A percentile compares a stretch with the other conserved stretches of the same genome.
Evolutionary conservation across 352 stramenopile species (phyloP).

Genomic region (Phytophthora pluvialis): DNA sequence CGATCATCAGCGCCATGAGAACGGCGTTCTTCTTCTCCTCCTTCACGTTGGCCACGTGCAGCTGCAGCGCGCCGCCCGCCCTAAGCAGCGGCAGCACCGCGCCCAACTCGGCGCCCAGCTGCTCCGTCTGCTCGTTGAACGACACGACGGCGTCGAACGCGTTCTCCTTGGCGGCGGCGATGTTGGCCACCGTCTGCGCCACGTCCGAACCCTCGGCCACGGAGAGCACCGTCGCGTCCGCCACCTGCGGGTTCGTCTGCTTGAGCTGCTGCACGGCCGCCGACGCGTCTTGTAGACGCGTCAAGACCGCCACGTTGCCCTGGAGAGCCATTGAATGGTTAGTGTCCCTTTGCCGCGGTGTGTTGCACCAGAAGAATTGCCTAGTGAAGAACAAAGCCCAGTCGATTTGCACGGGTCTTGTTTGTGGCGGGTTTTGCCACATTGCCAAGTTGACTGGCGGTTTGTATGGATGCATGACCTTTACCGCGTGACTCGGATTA

Average conservation of each 20-base stretch:
- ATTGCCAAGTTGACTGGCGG: conserved; percentile 2
- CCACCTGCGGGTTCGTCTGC: conserved; percentile 43
- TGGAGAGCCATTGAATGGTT: conserved; percentile 44
- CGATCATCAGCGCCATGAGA: conserved; percentile 84
- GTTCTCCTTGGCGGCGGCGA: conserved; percentile 32
- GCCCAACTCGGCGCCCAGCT: conserved; percentile 50
- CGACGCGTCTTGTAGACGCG: conserved; percentile 48
- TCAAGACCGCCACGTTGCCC: conserved; percentile 61
- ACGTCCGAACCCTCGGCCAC: conserved; percentile 51
- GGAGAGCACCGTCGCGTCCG: conserved; percentile 52
- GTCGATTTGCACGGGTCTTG: conserved; percentile 11
- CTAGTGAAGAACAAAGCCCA: conserved; percentile 14
- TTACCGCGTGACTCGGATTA: background rate
- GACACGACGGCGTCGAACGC: conserved; percentile 62
- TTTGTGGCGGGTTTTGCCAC: conserved; percentile 3
- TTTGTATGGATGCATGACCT: conserved; percentile 1
- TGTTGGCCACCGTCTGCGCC: conserved; percentile 45
- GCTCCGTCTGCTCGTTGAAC: conserved; percentile 59
- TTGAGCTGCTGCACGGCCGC: conserved; percentile 56
- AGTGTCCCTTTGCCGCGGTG: conserved; percentile 14
- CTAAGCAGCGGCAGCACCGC: conserved; percentile 61
- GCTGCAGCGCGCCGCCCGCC: conserved; percentile 53
- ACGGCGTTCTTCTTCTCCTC: conserved; percentile 77
- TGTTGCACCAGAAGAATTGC: conserved; percentile 34
- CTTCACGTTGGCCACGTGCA: conserved; percentile 57